Evolutionary conservation across 148 eudicot genomes (phyloP), one percentile per base, ranked within the genome.

Genomic region (Cornus florida): DNA sequence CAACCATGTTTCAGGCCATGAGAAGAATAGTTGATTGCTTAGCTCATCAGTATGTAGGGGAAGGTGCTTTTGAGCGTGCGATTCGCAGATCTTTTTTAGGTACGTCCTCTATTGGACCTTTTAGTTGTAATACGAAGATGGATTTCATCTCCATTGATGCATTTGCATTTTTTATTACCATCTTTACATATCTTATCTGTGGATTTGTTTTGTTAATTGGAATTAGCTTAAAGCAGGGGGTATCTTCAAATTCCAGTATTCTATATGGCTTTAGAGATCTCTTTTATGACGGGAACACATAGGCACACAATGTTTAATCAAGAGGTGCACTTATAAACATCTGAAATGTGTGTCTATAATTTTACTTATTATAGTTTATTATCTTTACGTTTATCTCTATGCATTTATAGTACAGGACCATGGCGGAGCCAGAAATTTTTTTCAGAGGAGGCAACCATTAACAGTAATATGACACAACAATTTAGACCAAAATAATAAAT

Each of bases 1-100:
- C 98, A 77, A 95, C 99, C 82, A 89, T 95, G 84, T 95, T 95
- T 84, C 93, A 93, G 84, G 97, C 95, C 74, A 93, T 95, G 93
- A 91, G 87, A 84, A 89, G 99, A 53, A 91, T 95, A 78, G 86
- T 80, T 85, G 84, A 87, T 81, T 89, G 92, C 89, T 82, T 95
- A 80, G 84, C 88, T 85, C 82, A 80, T 78, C 87, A 87, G 7
- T 85, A 82, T 85, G 82, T 87, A 66, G 84, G 92, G 50, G 99
- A 93, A 85, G 86, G 87, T 69, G 85, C 83, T 77, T 83, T 88
- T 77, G 91, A 94, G 60, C 92, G 97, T 74, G 85, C 94, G 59
- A 92, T 95, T 83, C 97, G 90, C 68, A 88, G 86, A 74, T 95
- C 99, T 66, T 95, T 93, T 88, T 92, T 95, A 75, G 99, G 99